These are phyloP conservation scores for Acanthamoeba royreba DNA, from an alignment of 208 protist species.

Conservation along the genomic window DNA sequence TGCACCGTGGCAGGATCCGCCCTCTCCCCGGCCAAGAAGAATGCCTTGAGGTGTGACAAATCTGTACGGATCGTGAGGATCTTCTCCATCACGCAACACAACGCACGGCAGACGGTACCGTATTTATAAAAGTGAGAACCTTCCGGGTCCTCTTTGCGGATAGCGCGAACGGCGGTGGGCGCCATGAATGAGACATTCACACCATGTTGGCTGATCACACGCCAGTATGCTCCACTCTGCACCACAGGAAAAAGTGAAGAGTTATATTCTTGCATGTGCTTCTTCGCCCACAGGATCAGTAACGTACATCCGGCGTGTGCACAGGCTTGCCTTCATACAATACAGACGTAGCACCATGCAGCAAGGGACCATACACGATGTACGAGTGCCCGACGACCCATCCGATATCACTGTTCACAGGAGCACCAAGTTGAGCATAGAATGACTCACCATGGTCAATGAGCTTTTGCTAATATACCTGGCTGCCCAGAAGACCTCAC, in stretches of 20 bases:
- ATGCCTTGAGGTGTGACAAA: background rate
- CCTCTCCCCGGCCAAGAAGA: conserved; percentile 59
- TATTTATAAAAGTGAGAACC: background rate
- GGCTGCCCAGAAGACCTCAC: background rate
- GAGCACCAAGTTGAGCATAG: background rate
- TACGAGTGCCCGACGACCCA: conserved; percentile 70
- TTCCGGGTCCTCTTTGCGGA: background rate
- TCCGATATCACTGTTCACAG: conserved; percentile 26
- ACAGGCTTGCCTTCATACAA: conserved; percentile 72
- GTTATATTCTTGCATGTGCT: background rate
- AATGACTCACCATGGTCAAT: background rate
- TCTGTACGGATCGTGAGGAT: conserved; percentile 48
- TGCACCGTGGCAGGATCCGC: conserved; percentile 17
- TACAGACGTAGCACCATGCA: conserved; percentile 54
- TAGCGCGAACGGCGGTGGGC: conserved; percentile 56
- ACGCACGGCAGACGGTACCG: background rate
- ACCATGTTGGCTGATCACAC: conserved; percentile 56
- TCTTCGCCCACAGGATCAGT: background rate
- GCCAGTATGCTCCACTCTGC: conserved; percentile 57
- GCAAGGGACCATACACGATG: conserved; percentile 68
- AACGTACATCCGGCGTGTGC: conserved; percentile 56
- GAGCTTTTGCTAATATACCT: background rate
- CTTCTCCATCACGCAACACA: background rate
- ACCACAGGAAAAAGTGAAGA: background rate
- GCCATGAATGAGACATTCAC: conserved; percentile 62